A percentile compares a stretch with the other conserved stretches of the same genome.
Evolutionary conservation across 2,329 filamentous ascomycete genomes (phyloP).

Genomic region (Botrytis fabae): DNA sequence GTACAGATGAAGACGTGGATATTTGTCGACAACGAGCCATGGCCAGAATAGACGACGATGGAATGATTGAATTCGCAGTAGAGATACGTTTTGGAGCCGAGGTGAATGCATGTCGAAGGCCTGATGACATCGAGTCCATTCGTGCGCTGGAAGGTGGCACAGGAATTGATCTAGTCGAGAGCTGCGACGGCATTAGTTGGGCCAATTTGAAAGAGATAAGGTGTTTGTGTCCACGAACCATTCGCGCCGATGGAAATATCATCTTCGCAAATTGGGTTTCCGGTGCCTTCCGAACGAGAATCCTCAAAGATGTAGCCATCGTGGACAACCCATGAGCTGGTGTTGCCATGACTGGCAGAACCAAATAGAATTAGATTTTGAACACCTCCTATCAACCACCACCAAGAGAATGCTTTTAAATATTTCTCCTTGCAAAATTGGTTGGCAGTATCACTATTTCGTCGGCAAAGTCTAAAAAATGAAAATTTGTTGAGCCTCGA

Average conservation of each 20-base stretch:
- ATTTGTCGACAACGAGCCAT: conserved; percentile 31
- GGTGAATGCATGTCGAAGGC: neutral
- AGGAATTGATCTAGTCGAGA: conserved; percentile 24
- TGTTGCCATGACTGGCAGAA: conserved; percentile 22
- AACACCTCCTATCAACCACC: conserved; percentile 24
- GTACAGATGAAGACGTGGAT: conserved; percentile 32
- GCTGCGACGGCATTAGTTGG: conserved; percentile 13
- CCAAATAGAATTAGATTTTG: conserved; percentile 12
- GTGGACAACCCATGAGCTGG: conserved; percentile 11
- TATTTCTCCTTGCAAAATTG: neutral
- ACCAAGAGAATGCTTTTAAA: neutral
- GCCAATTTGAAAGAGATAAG: neutral
- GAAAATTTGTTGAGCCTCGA: conserved; percentile 1
- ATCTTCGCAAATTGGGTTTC: conserved; percentile 13
- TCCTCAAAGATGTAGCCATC: conserved; percentile 17
- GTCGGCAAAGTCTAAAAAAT: neutral
- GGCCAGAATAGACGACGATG: conserved; percentile 24
- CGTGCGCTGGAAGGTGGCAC: conserved; percentile 26
- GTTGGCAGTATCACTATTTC: neutral
- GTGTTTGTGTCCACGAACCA: conserved; percentile 9
- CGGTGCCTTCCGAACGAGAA: conserved; percentile 8
- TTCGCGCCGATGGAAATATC: conserved; percentile 2
- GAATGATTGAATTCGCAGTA: conserved; percentile 31
- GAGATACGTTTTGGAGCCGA: conserved; percentile 20
- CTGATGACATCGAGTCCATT: neutral